Conservation (phyloP, 495 filamentous ascomycete genomes). For the Aspergillus panamensis region DNA sequence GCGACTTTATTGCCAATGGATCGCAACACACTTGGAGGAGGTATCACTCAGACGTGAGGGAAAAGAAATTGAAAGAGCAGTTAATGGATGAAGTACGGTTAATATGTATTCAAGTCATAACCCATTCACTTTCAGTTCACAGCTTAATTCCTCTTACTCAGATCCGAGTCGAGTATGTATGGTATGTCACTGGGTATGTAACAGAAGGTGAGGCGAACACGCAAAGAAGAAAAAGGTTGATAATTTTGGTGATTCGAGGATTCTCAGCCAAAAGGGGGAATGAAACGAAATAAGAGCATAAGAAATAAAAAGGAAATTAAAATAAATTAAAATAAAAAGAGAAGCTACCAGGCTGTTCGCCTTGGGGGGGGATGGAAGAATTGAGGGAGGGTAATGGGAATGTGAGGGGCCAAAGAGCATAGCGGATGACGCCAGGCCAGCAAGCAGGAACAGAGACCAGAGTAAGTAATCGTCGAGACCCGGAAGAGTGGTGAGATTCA, state of each 20-base stretch:
- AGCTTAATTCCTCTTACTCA: constrained; percentile 8
- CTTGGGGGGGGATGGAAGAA: not conserved
- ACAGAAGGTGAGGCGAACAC: constrained; percentile 9
- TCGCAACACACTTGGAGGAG: not conserved
- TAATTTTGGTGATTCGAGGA: constrained; percentile 18
- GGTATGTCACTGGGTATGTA: not conserved
- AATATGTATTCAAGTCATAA: constrained; percentile 16
- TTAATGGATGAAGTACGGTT: constrained; percentile 13
- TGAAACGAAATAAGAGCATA: constrained; percentile 6
- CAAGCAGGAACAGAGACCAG: not conserved
- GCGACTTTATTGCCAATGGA: not conserved
- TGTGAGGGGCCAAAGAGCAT: constrained; percentile 23
- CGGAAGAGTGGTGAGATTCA: constrained; percentile 9
- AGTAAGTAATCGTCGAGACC: constrained; percentile 2
- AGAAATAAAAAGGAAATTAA: constrained; percentile 4
- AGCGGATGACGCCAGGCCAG: constrained; percentile 24
- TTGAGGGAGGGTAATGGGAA: constrained; percentile 13
- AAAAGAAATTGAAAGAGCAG: constrained; percentile 13
- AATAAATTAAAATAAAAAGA: constrained; percentile 5
- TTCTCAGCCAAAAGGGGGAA: constrained; percentile 2
- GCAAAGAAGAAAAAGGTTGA: constrained; percentile 9
- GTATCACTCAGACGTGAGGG: constrained; percentile 1
- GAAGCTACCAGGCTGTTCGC: not conserved
- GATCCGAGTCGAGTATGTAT: constrained; percentile 3
- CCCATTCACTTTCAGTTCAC: not conserved